Conservation (phyloP, 768 basidiomycete species). For the Hypholoma sublateritium region DNA sequence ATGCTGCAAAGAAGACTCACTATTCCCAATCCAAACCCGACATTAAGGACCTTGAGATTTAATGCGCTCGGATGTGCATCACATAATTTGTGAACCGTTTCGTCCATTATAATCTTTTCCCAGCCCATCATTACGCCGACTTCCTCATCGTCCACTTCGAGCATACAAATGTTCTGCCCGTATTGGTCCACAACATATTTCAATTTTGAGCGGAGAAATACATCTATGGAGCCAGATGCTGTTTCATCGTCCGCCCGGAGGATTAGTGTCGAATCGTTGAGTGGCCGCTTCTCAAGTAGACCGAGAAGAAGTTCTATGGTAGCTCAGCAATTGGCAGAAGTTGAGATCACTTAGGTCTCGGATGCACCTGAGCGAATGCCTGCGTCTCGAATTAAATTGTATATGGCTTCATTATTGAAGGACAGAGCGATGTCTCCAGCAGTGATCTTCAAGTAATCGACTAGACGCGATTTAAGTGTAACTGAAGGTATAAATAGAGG, state of each 20-base stretch:
- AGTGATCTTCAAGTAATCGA: constrained; percentile 77
- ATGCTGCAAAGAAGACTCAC: constrained; percentile 39
- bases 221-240: constrained; percentile 59
- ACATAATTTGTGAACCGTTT: constrained; percentile 72
- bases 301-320: constrained; percentile 68
- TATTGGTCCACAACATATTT: constrained; percentile 65
- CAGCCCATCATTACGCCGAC: constrained; percentile 99
- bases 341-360: constrained; percentile 10
- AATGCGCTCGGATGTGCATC: constrained; percentile 44
- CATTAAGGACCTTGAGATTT: constrained; percentile 73
- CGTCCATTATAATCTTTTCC: constrained; percentile 86
- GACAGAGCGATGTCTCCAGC: constrained; percentile 91
- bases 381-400: constrained; percentile 83
- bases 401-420: constrained; percentile 73
- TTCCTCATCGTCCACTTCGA: constrained; percentile 65
- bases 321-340: constrained; percentile 15
- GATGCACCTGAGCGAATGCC: constrained; percentile 84
- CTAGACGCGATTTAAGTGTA: constrained; percentile 32
- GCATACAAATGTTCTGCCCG: constrained; percentile 82
- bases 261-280: constrained; percentile 32
- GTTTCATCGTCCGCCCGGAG: constrained; percentile 54
- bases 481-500: not conserved
- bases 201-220: constrained; percentile 72
- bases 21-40: constrained; percentile 95
- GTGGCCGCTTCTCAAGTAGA: constrained; percentile 51